Evolutionary conservation across 768 basidiomycete genomes (phyloP).

Genomic region (Leccinum boreale): DNA sequence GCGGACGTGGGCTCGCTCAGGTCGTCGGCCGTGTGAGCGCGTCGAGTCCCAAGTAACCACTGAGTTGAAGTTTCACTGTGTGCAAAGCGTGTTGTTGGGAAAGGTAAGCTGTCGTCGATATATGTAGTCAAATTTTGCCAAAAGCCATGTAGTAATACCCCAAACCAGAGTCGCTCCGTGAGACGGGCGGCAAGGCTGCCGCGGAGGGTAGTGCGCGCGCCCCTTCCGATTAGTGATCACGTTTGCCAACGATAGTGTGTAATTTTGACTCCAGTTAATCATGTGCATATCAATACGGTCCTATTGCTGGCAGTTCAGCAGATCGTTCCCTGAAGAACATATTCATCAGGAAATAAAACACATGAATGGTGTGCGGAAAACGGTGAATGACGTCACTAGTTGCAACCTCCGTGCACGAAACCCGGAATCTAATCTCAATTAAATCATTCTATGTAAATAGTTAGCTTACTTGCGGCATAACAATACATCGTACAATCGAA

Average conservation of each 20-base stretch:
- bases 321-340: neutral
- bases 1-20: too few species aligned
- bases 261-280: neutral
- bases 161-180: too few species aligned
- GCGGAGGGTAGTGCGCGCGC: slow-evolving; percentile 39
- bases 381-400: neutral
- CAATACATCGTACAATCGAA: neutral
- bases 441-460: neutral
- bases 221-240: slow-evolving; percentile 34
- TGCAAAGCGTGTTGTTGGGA: too few species aligned
- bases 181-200: slow-evolving; percentile 47
- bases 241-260: neutral
- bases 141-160: too few species aligned
- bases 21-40: too few species aligned
- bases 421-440: too few species aligned
- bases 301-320: neutral
- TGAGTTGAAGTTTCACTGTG: too few species aligned
- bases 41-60: too few species aligned
- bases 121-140: too few species aligned
- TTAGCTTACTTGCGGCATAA: too few species aligned
- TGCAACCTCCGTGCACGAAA: neutral
- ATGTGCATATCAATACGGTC: neutral
- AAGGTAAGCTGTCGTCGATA: too few species aligned
- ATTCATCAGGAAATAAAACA: neutral
- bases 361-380: neutral